Conservation (phyloP, 2,329 filamentous ascomycete species). For the Torrubiella hemipterigena region DNA sequence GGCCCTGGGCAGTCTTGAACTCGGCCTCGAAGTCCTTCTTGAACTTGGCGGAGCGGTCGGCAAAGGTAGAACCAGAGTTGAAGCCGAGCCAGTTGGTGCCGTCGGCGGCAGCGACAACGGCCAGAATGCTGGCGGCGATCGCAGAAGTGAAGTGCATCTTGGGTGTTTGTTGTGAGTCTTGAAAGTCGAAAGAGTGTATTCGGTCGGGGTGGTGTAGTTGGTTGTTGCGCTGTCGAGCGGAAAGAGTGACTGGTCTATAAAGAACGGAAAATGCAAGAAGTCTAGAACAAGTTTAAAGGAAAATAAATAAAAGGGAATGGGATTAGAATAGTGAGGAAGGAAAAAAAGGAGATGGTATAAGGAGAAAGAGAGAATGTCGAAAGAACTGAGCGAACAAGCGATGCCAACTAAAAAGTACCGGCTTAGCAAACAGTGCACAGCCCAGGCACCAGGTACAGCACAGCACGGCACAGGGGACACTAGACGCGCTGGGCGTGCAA, state of each 20-base stretch:
- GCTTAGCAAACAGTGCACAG: too few species aligned
- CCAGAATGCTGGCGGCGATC: slow-evolving; percentile 26
- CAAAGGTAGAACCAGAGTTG: slow-evolving; percentile 36
- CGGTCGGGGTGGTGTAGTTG: neutral
- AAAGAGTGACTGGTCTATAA: too few species aligned
- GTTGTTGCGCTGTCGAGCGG: too few species aligned
- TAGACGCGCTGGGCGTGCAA: neutral
- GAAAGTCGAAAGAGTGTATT: neutral
- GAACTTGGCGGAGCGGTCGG: slow-evolving; percentile 38
- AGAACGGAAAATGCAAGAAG: too few species aligned
- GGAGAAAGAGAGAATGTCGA: too few species aligned
- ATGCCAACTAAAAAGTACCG: too few species aligned
- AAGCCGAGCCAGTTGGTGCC: slow-evolving; percentile 39
- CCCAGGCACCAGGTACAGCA: too few species aligned
- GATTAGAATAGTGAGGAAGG: neutral
- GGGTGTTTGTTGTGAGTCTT: slow-evolving; percentile 3
- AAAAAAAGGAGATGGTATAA: too few species aligned
- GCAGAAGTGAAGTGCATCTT: slow-evolving; percentile 29
- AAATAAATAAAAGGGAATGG: neutral
- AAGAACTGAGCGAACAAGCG: too few species aligned
- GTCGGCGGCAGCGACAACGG: slow-evolving; percentile 22
- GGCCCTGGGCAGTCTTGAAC: slow-evolving; percentile 26
- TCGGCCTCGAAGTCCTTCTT: slow-evolving; percentile 35
- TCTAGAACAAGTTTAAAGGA: neutral
- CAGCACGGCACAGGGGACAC: neutral